A percentile compares a stretch with the other conserved stretches of the same genome.
Conservation (phyloP, 805 yeast species). For the Saturnispora bothae region DNA sequence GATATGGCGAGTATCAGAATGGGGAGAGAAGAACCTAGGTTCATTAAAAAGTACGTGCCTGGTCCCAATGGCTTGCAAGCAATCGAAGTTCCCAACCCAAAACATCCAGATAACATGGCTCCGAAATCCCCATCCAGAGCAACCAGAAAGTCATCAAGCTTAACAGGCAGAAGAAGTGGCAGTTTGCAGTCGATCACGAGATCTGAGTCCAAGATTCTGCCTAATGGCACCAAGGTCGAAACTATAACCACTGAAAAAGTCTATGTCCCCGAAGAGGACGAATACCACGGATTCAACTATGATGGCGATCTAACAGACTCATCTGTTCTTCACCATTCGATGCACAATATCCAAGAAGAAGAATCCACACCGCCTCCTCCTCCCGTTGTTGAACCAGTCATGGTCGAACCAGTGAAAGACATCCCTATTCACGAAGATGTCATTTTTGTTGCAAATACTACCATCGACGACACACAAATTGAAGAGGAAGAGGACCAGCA, state of each 20-base stretch:
- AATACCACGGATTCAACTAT: not conserved
- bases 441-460: conserved; percentile 2
- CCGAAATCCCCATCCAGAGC: not conserved
- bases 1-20: conserved; percentile 6
- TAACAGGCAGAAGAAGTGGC: not conserved
- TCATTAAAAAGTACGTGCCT: conserved; percentile 62
- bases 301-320: not conserved
- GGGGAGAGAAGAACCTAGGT: conserved; percentile 25
- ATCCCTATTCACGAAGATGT: conserved; percentile 10
- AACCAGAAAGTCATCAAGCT: not conserved
- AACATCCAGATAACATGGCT: conserved; percentile 8
- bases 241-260: conserved; percentile 13
- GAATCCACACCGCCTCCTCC: too few relatives aligned
- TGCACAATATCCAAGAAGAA: conserved; percentile 8
- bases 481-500: conserved; percentile 6
- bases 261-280: conserved; percentile 11
- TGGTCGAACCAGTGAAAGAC: not conserved
- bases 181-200: conserved; percentile 8
- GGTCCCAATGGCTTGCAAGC: conserved; percentile 62
- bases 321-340: conserved; percentile 11
- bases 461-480: conserved; percentile 9
- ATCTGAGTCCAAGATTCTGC: conserved; percentile 8
- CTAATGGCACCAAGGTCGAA: conserved; percentile 12
- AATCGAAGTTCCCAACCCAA: conserved; percentile 51
- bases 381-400: not conserved